These are phyloP conservation scores for Pneumocystis jirovecii DNA, from an alignment of 1,139 yeast species.

Conservation along the genomic window DNA sequence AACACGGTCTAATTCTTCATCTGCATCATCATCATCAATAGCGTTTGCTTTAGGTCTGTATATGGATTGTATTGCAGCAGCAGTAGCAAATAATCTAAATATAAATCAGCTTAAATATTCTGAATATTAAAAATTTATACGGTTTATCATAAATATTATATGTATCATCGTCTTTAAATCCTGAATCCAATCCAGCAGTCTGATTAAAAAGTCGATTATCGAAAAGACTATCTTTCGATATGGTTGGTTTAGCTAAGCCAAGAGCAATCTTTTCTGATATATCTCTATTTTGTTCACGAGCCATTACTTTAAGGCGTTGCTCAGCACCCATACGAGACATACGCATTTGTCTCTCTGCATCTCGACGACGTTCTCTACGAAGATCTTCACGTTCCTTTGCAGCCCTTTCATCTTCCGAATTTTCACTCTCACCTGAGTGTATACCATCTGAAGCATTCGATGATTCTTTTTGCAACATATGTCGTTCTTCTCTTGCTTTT, in stretches of 20 bases:
- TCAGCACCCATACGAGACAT: conserved; percentile 34
- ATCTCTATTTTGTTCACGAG: conserved; percentile 36
- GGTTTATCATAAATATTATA: conserved; percentile 45
- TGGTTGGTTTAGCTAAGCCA: conserved; percentile 34
- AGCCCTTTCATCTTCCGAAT: conserved; percentile 12
- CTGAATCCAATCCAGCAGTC: conserved; percentile 15
- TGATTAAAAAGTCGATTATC: conserved; percentile 42
- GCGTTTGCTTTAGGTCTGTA: conserved; percentile 29
- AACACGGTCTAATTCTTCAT: conserved; percentile 23
- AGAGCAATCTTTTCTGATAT: conserved; percentile 41
- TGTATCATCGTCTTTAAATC: conserved; percentile 28
- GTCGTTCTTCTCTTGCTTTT: conserved; percentile 33
- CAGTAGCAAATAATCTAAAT: conserved; percentile 31
- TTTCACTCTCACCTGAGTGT: conserved; percentile 9
- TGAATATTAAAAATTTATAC: neutral
- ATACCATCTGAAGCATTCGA: neutral
- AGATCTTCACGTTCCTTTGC: conserved; percentile 29
- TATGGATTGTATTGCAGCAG: conserved; percentile 36
- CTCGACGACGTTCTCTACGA: conserved; percentile 32
- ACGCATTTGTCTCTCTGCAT: conserved; percentile 34
- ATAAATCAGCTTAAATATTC: neutral
- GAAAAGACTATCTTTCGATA: conserved; percentile 31
- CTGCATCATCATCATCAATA: conserved; percentile 20
- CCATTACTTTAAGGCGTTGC: conserved; percentile 30
- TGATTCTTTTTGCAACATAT: conserved; percentile 2